phyloP scores from a whole-genome alignment of 768 basidiomycete genomes.

The Pleurotus tuoliensis region DNA sequence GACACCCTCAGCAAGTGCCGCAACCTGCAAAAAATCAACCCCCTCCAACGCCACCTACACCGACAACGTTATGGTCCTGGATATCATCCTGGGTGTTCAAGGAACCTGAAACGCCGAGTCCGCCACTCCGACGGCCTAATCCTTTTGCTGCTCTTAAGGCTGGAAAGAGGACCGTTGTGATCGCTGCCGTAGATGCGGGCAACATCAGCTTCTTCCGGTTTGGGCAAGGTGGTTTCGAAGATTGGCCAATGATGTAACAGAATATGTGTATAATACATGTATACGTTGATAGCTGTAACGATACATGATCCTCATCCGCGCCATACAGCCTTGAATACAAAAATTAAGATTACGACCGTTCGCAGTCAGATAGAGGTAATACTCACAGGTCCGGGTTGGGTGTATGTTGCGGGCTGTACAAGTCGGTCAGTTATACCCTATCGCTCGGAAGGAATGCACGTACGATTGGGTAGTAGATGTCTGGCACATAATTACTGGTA shows the following conservation, averaged over 20 bases:
- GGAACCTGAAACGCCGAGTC: constrained; percentile 9
- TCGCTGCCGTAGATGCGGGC: constrained; percentile 87
- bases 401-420: constrained; percentile 17
- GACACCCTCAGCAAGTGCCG: constrained; percentile 18
- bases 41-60: neutral
- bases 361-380: neutral
- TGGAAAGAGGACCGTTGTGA: constrained; percentile 78
- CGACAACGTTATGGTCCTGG: constrained; percentile 15
- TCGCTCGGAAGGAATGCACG: neutral
- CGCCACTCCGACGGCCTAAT: constrained; percentile 44
- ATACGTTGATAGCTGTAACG: neutral
- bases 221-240: constrained; percentile 78
- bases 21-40: neutral
- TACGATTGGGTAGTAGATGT: constrained; percentile 5
- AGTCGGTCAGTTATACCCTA: neutral
- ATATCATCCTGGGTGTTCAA: constrained; percentile 24
- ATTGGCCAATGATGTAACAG: constrained; percentile 65
- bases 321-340: constrained; percentile 18
- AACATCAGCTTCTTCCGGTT: constrained; percentile 88
- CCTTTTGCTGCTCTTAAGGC: constrained; percentile 80
- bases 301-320: constrained; percentile 10
- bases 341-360: neutral
- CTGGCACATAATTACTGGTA: neutral
- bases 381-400: constrained; percentile 23
- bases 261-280: neutral